Base-by-base conservation (phyloP, 108 stramenopile genomes). In the Pseudonitzschia multiseries region DNA sequence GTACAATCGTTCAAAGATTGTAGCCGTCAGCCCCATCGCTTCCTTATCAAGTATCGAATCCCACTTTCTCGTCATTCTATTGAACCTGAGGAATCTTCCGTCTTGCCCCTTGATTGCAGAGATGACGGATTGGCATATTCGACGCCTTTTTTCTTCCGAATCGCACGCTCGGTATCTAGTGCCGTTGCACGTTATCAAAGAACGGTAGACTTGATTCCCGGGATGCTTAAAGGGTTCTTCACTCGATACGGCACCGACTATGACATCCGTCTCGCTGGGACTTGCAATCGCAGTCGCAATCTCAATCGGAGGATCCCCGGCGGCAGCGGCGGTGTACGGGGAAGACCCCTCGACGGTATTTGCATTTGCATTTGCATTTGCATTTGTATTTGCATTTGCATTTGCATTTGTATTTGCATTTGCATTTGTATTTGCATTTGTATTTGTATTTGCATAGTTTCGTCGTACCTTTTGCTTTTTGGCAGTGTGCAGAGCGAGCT, bases 51-150 rank as follows among this genome's bases (percentile, higher is more conserved):
- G 26, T 6, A 59, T 59, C 12, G 15, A 4, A 0, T 27, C 29
- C 57, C 57, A 59, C 5, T n/a, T 31, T 5, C 57, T 6, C 21
- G 21, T 27, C 0, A 3, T n/a, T 59, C 57, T 15, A 59, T 59
- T 27, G 20, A 59, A 27, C 15, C 26, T 59, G 15, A 59, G 57
- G 26, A 59, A 59, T 59, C 57, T 59, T 6, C 57, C 57, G 15
- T 59, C 57, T 59, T 59, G 57, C 14, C 57, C 57, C 57, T 27
- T 59, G 29, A 59, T 59, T 31, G 57, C 57, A 18, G 57, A 15
- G 4, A 59, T n/a, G 4, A 59, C 26, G 26, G 57, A 59, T 22
- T 18, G 57, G 26, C 57, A 59, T 59, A 59, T 27, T 15, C 57
- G 57, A 15, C 21, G 21, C 15, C 29, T 59, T 31, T 59, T 59